Evolutionary conservation across 805 yeast genomes (phyloP).

Genomic region (Metschnikowia vanudenii): DNA sequence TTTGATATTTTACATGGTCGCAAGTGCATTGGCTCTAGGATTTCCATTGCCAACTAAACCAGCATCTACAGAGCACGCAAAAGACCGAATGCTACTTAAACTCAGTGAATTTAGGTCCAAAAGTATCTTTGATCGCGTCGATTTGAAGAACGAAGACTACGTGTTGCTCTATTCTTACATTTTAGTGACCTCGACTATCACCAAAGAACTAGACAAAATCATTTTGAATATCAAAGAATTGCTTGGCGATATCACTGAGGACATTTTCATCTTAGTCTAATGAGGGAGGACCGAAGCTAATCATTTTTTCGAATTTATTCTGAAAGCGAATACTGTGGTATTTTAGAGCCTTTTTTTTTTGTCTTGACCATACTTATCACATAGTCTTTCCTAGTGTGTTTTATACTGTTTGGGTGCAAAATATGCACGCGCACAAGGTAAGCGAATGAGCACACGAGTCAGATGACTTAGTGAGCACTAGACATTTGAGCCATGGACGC

Average conservation of each 20-base stretch:
- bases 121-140: constrained; percentile 22
- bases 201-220: constrained; percentile 61
- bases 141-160: constrained; percentile 65
- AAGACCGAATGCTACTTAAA: constrained; percentile 64
- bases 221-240: constrained; percentile 53
- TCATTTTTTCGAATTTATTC: too few species aligned
- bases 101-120: constrained; percentile 54
- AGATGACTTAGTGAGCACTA: too few species aligned
- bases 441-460: too few species aligned
- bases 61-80: constrained; percentile 73
- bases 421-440: too few species aligned
- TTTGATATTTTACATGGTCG: constrained; percentile 71
- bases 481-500: too few species aligned
- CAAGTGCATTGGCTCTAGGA: constrained; percentile 72
- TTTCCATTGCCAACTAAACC: constrained; percentile 76
- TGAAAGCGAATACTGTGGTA: too few species aligned
- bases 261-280: constrained; percentile 49
- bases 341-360: background rate
- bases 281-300: background rate
- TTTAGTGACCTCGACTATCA: constrained; percentile 65
- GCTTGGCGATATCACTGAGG: constrained; percentile 66
- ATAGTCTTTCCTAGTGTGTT: too few species aligned
- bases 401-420: too few species aligned
- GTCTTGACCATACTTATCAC: too few species aligned
- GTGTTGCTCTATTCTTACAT: constrained; percentile 74